phyloP scores from a whole-genome alignment of 2,329 filamentous ascomycete genomes.

The Fusarium bulbicola region DNA sequence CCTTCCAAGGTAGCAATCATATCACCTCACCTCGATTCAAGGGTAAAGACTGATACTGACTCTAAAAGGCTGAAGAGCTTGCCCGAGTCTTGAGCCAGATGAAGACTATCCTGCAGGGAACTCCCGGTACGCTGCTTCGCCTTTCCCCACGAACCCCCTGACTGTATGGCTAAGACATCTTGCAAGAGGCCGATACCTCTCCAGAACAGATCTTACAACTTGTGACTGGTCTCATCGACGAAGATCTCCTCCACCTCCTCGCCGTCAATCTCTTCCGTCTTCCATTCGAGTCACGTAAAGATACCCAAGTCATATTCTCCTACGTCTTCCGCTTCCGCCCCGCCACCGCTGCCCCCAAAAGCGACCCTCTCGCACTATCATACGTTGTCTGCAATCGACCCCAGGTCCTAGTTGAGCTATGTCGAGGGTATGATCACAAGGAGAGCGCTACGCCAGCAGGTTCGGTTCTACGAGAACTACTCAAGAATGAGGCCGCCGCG shows the following conservation, averaged over 20 bases:
- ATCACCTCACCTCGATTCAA: neutral
- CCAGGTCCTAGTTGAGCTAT: slow-evolving; percentile 87
- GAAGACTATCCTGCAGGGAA: slow-evolving; percentile 93
- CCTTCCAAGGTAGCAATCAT: slow-evolving; percentile 54
- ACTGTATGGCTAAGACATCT: slow-evolving; percentile 23
- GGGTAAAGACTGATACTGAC: slow-evolving; percentile 1
- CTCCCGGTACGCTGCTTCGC: slow-evolving; percentile 71
- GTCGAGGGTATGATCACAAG: slow-evolving; percentile 87
- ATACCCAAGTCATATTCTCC: slow-evolving; percentile 94
- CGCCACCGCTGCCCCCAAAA: slow-evolving; percentile 69
- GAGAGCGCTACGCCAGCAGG: slow-evolving; percentile 93
- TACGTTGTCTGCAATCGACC: slow-evolving; percentile 89
- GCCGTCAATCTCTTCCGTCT: slow-evolving; percentile 84
- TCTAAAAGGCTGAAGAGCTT: slow-evolving; percentile 79
- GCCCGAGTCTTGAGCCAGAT: slow-evolving; percentile 87
- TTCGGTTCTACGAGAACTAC: slow-evolving; percentile 85
- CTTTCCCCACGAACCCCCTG: neutral
- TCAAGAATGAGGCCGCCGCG: slow-evolving; percentile 89
- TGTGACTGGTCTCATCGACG: slow-evolving; percentile 83
- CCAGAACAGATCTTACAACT: slow-evolving; percentile 90
- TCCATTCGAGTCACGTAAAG: slow-evolving; percentile 95
- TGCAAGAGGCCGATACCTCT: slow-evolving; percentile 80
- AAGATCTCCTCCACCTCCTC: slow-evolving; percentile 87
- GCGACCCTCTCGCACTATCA: slow-evolving; percentile 84
- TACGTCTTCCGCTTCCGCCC: slow-evolving; percentile 92